phyloP scores from a whole-genome alignment of 805 yeast species.

The Ogataea henricii region DNA sequence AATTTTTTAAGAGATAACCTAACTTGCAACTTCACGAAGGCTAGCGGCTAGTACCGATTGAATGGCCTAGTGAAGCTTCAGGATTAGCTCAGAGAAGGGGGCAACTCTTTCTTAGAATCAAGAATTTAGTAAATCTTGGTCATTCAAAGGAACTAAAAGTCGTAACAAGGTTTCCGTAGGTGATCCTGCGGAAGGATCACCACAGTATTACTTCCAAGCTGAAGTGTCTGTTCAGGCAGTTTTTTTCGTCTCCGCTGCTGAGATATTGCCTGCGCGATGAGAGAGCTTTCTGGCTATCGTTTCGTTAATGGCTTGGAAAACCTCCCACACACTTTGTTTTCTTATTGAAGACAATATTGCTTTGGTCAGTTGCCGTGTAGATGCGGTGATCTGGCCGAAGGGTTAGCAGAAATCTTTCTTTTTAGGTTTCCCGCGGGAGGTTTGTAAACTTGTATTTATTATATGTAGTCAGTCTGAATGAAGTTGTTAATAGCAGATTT shows the following conservation, averaged over 20 bases:
- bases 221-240: not conserved
- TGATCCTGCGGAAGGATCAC: slow-evolving; percentile 15
- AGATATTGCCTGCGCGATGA: slow-evolving; percentile 12
- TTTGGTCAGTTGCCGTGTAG: slow-evolving; percentile 14
- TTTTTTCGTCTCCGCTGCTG: slow-evolving; percentile 11
- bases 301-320: slow-evolving; percentile 6
- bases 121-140: slow-evolving; percentile 13
- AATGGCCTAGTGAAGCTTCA: slow-evolving; percentile 15
- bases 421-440: slow-evolving; percentile 6
- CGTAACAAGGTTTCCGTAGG: slow-evolving; percentile 16
- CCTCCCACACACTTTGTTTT: slow-evolving; percentile 14
- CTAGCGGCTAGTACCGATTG: slow-evolving; percentile 16
- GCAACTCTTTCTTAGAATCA: slow-evolving; percentile 13
- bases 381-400: slow-evolving; percentile 13
- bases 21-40: too few species aligned
- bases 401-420: slow-evolving; percentile 11
- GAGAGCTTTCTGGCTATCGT: not conserved
- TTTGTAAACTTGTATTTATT: slow-evolving; percentile 2
- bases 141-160: slow-evolving; percentile 14
- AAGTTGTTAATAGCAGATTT: slow-evolving; percentile 7
- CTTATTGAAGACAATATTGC: slow-evolving; percentile 16
- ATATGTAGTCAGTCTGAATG: slow-evolving; percentile 2
- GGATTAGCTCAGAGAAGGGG: slow-evolving; percentile 14
- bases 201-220: slow-evolving; percentile 12
- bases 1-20: too few species aligned